Evolutionary conservation across 108 stramenopile species (phyloP).

Genomic region (Stephanodiscus minutulus): DNA sequence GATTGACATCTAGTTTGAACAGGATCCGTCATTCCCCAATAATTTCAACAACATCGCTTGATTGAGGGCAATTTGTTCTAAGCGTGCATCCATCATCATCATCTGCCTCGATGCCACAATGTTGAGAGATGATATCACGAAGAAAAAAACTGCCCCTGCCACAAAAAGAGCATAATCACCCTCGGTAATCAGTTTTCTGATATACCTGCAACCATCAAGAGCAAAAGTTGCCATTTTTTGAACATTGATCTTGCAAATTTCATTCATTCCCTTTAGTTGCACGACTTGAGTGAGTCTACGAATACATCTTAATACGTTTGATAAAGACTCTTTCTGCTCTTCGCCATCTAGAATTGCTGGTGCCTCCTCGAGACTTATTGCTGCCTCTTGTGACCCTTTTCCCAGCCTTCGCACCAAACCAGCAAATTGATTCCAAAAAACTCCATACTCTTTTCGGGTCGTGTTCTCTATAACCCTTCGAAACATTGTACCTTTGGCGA

Average conservation of each 20-base stretch:
- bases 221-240: background rate
- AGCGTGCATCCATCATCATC: slow-evolving; percentile 23
- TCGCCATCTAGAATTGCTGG: slow-evolving; percentile 5
- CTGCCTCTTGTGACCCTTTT: slow-evolving; percentile 30
- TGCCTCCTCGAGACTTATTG: slow-evolving; percentile 22
- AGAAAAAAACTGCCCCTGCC: slow-evolving; percentile 1
- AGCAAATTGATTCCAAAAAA: slow-evolving; percentile 53
- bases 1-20: background rate
- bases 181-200: slow-evolving; percentile 8
- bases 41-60: background rate
- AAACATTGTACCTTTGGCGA: slow-evolving; percentile 77
- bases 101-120: slow-evolving; percentile 17
- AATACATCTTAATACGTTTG: slow-evolving; percentile 18
- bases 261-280: background rate
- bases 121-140: slow-evolving; percentile 20
- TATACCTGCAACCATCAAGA: background rate
- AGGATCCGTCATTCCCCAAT: background rate
- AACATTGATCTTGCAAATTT: background rate
- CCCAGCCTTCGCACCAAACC: slow-evolving; percentile 26
- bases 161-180: background rate
- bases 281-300: slow-evolving; percentile 12
- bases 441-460: slow-evolving; percentile 62
- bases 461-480: slow-evolving; percentile 65
- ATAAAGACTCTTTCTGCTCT: slow-evolving; percentile 12
- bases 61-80: slow-evolving; percentile 8